Conservation (phyloP, 1,284 basidiomycete genomes). For the Stereum hirsutum region DNA sequence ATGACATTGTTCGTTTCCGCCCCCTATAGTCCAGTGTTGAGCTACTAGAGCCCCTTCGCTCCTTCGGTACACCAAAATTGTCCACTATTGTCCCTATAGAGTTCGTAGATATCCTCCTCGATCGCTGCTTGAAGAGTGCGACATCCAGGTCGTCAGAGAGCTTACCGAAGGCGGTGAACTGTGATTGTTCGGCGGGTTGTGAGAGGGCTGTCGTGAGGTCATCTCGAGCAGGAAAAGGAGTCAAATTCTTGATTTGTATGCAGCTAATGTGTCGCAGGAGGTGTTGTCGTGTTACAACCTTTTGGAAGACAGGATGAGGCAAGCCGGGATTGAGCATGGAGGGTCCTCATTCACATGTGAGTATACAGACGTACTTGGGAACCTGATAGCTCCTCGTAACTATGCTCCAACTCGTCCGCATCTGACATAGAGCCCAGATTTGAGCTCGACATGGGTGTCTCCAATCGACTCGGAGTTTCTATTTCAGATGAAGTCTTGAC, state of each 20-base stretch:
- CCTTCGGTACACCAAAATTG: slow-evolving; percentile 19
- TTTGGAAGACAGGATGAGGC: background rate
- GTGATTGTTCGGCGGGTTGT: slow-evolving; percentile 50
- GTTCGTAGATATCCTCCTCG: slow-evolving; percentile 50
- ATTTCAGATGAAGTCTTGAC: too few relatives aligned
- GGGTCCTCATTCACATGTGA: too few relatives aligned
- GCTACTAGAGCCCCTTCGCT: slow-evolving; percentile 6
- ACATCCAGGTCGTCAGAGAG: slow-evolving; percentile 65
- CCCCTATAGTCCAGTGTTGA: slow-evolving; percentile 6
- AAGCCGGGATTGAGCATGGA: slow-evolving; percentile 3
- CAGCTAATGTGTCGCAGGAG: slow-evolving; percentile 67
- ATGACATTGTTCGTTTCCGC: slow-evolving; percentile 11
- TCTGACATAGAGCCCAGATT: too few relatives aligned
- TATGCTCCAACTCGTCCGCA: too few relatives aligned
- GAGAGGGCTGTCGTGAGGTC: slow-evolving; percentile 62
- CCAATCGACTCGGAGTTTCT: too few relatives aligned
- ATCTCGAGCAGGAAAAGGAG: slow-evolving; percentile 73
- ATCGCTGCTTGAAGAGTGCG: slow-evolving; percentile 45
- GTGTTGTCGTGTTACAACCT: slow-evolving; percentile 42
- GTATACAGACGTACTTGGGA: too few relatives aligned
- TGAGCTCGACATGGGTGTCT: too few relatives aligned
- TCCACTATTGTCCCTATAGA: slow-evolving; percentile 45
- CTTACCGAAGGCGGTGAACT: slow-evolving; percentile 44
- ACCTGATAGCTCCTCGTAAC: too few relatives aligned
- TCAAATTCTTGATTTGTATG: slow-evolving; percentile 72